Percentiles rank a stretch among this genome's conserved stretches.
Evolutionary conservation across 2,329 filamentous ascomycete genomes (phyloP).

Genomic region (Penicillium sp.): DNA sequence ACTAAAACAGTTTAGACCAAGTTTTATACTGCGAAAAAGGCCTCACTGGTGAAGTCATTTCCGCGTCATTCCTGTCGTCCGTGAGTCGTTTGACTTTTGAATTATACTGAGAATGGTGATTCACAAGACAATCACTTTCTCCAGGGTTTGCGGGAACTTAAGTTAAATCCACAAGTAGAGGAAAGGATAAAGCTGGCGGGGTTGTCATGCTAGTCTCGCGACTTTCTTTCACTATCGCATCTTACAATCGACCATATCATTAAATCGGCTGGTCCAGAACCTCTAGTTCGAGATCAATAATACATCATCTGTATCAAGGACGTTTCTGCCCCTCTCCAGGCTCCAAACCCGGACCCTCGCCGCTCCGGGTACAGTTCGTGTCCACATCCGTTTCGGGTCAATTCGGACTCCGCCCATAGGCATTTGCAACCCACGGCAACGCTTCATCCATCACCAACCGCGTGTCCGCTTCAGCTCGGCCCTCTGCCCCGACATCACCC

Average conservation of each 20-base stretch:
- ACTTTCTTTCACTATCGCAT: background rate
- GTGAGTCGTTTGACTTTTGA: background rate
- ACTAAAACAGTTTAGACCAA: background rate
- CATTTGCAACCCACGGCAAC: constrained; percentile 26
- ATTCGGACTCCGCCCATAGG: constrained; percentile 26
- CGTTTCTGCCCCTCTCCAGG: background rate
- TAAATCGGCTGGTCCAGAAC: background rate
- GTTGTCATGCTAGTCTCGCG: background rate
- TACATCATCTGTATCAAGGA: background rate
- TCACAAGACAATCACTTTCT: background rate
- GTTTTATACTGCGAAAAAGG: background rate
- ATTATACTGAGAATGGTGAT: background rate
- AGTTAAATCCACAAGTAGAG: background rate
- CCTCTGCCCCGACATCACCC: constrained; percentile 40
- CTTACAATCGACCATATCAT: background rate
- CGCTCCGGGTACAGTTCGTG: constrained; percentile 24
- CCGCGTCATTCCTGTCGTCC: constrained; percentile 20
- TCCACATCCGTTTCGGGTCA: constrained; percentile 27
- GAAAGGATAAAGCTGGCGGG: background rate
- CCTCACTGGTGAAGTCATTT: constrained; percentile 22
- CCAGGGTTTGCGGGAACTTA: background rate
- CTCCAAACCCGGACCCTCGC: background rate
- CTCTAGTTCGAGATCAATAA: background rate
- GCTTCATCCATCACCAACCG: constrained; percentile 21
- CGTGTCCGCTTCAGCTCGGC: constrained; percentile 23